Base-by-base conservation (phyloP, 805 yeast species). In the Alloascoidea hylecoeti region DNA sequence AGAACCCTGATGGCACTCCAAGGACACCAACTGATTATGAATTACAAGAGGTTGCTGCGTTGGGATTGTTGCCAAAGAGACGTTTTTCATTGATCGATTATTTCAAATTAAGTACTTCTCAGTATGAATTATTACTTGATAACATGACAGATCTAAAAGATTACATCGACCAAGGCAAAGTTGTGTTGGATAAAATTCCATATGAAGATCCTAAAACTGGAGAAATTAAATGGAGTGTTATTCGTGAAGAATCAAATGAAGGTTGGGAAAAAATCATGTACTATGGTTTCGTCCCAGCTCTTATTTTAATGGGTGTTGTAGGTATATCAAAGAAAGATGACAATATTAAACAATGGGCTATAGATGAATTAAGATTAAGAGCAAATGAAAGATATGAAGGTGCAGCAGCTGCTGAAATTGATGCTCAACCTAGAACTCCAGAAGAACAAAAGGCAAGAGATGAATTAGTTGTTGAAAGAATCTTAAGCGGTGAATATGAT, bases 181-280 rank as follows among this genome's bases (percentile, higher is more conserved):
- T 72, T 49, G 78, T 83, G 49, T 68, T 84, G 46, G 95, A 83
- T 56, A 83, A 83, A 60, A 72, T 83, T 42, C 94, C 95, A 34
- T 81, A 72, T 55, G 81, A 77, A 58, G 92, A 80, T 57, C 75
- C 79, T 34, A 63, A 74, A 32, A 76, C 83, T 14, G 94, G 94
- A 28, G 79, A 75, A 49, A 70, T 82, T 49, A 74, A 75, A 50
- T 83, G 92, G 94, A 70, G 74, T 49, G 61, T 82, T 40, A 75
- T 84, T 35, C 68, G 92, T 44, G 85, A 75, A 52, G 72, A 77
- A 39, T 75, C 70, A 49, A 75, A 75, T 52, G 94, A 83, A 61
- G 94, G 94, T 36, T 83, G 94, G 94, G 94, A 84, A 54, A 64
- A 65, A 45, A 65, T 81, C 39, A 75, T 77, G 49, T 82, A 77